Evolutionary conservation across 768 basidiomycete species (phyloP).

Genomic region (Tylopilus felleus): DNA sequence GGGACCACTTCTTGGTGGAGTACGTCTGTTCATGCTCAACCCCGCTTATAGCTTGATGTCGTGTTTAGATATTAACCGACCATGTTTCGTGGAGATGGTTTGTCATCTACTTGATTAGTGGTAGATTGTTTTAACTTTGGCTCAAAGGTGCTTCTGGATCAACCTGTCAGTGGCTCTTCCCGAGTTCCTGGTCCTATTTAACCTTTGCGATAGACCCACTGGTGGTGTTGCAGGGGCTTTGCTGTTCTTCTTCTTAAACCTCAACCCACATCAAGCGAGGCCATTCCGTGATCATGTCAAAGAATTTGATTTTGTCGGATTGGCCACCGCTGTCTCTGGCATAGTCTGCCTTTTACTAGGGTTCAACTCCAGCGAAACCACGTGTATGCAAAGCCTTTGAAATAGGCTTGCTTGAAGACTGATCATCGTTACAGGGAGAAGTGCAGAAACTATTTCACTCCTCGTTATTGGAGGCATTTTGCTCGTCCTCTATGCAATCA

Average conservation of each 20-base stretch:
- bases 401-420: neutral
- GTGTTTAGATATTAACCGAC: constrained; percentile 31
- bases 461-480: constrained; percentile 34
- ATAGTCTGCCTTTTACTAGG: constrained; percentile 39
- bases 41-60: neutral
- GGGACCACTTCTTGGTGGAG: constrained; percentile 43
- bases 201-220: constrained; percentile 29
- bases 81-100: constrained; percentile 41
- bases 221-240: constrained; percentile 32
- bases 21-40: constrained; percentile 10
- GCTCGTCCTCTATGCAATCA: constrained; percentile 28
- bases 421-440: constrained; percentile 22
- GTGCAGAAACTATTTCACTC: constrained; percentile 34
- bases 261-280: constrained; percentile 33
- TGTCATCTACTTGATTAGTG: constrained; percentile 7
- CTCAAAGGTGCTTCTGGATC: constrained; percentile 35
- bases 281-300: constrained; percentile 29
- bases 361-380: constrained; percentile 34
- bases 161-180: constrained; percentile 28
- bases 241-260: constrained; percentile 35
- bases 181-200: neutral
- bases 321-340: constrained; percentile 32
- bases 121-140: neutral
- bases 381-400: constrained; percentile 22
- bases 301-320: constrained; percentile 41